Conservation (phyloP, 1,139 yeast species). For the Saccharomyces pastorianus region DNA sequence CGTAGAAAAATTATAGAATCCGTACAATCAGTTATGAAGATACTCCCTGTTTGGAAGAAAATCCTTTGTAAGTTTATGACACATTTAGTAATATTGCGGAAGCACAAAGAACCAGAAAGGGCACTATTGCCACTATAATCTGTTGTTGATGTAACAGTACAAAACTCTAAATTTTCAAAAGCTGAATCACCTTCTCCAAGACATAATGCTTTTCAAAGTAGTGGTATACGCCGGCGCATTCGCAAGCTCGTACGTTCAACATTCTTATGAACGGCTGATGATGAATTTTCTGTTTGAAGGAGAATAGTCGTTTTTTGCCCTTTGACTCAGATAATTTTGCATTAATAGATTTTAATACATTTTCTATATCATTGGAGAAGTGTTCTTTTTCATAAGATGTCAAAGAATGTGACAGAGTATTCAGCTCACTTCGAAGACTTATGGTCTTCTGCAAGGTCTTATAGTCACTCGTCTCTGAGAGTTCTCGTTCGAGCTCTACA, state of each 20-base stretch:
- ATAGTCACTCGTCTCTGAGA: slow-evolving; percentile 5
- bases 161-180: neutral
- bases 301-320: neutral
- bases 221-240: neutral
- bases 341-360: slow-evolving; percentile 12
- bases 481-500: neutral
- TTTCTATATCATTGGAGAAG: slow-evolving; percentile 12
- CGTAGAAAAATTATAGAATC: slow-evolving; percentile 10
- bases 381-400: slow-evolving; percentile 18
- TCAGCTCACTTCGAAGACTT: slow-evolving; percentile 9
- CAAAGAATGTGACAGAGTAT: too few species aligned
- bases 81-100: slow-evolving; percentile 10
- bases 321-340: neutral
- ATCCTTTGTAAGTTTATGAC: slow-evolving; percentile 8
- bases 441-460: slow-evolving; percentile 2
- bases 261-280: too few species aligned
- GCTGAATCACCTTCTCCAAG: neutral
- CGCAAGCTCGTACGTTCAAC: too few species aligned
- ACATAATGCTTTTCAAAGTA: neutral
- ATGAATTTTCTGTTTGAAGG: too few species aligned
- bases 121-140: neutral
- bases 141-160: neutral
- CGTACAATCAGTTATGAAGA: slow-evolving; percentile 14
- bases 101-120: slow-evolving; percentile 13
- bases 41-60: slow-evolving; percentile 17